Evolutionary conservation across 805 yeast genomes (phyloP).

Genomic region (Wickerhamomyces chaumierensis): DNA sequence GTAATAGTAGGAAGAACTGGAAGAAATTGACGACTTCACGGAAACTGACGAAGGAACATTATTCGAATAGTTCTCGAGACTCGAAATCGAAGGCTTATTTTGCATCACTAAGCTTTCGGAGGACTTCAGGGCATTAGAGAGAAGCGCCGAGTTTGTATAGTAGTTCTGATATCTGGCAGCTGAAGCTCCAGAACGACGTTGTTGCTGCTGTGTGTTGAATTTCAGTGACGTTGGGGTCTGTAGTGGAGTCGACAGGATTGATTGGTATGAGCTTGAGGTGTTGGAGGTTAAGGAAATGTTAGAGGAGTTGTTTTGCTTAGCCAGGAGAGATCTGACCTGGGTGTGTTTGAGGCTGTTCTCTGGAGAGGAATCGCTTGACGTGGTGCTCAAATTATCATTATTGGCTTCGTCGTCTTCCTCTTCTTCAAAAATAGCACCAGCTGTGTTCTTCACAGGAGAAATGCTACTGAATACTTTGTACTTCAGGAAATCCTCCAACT

Average conservation of each 20-base stretch:
- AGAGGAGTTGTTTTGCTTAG: not conserved
- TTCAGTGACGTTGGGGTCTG: conserved; percentile 20
- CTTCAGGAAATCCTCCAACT: conserved; percentile 25
- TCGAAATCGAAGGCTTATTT: conserved; percentile 12
- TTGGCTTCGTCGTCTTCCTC: conserved; percentile 19
- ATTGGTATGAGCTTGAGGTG: conserved; percentile 5
- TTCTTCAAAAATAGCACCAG: conserved; percentile 22
- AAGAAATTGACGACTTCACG: conserved; percentile 9
- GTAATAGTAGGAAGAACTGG: conserved; percentile 4
- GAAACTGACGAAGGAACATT: conserved; percentile 9
- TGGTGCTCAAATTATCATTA: conserved; percentile 8
- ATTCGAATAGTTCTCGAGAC: conserved; percentile 12
- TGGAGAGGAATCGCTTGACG: conserved; percentile 6
- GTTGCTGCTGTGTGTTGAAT: conserved; percentile 3
- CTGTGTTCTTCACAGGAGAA: conserved; percentile 6
- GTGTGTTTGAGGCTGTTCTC: not conserved
- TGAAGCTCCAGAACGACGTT: conserved; percentile 19
- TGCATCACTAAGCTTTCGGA: conserved; percentile 20
- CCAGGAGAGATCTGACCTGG: not conserved
- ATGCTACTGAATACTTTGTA: conserved; percentile 7
- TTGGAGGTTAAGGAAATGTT: not conserved
- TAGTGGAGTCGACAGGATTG: not conserved
- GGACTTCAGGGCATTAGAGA: conserved; percentile 34
- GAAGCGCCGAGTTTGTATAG: conserved; percentile 31
- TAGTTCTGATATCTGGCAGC: conserved; percentile 40